Evolutionary conservation across 2,329 filamentous ascomycete species (phyloP).

Genomic region (Sarocladiaceae sp.): DNA sequence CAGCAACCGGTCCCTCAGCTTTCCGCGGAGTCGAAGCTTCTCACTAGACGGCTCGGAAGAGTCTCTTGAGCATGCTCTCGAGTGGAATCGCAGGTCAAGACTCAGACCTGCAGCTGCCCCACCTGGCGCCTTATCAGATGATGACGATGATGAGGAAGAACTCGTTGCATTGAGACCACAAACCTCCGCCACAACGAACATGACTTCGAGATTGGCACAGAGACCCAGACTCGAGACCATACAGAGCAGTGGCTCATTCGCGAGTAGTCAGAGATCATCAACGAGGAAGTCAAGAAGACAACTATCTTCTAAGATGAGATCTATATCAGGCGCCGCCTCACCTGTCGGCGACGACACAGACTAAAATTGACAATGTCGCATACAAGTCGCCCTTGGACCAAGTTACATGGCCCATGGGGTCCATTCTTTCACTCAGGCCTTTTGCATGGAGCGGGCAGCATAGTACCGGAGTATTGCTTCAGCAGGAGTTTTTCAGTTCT

Average conservation of each 20-base stretch:
- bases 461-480: conserved; percentile 8
- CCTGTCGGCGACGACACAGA: conserved; percentile 32
- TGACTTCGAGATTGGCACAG: conserved; percentile 14
- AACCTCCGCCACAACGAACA: neutral
- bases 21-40: conserved; percentile 29
- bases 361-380: conserved; percentile 14
- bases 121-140: conserved; percentile 25
- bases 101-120: conserved; percentile 22
- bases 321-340: conserved; percentile 25
- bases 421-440: conserved; percentile 8
- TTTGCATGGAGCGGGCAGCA: conserved; percentile 11
- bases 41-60: conserved; percentile 32
- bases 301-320: conserved; percentile 23
- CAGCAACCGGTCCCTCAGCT: conserved; percentile 24
- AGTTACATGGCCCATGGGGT: conserved; percentile 1
- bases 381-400: neutral
- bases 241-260: conserved; percentile 33
- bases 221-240: conserved; percentile 42
- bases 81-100: conserved; percentile 20
- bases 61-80: conserved; percentile 22
- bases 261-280: conserved; percentile 22
- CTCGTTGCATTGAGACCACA: neutral
- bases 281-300: conserved; percentile 21
- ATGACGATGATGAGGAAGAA: conserved; percentile 22
- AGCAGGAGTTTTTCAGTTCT: too few species aligned